These are phyloP conservation scores for Phytomonas francai DNA, from an alignment of 208 protist species.

Conservation along the genomic window DNA sequence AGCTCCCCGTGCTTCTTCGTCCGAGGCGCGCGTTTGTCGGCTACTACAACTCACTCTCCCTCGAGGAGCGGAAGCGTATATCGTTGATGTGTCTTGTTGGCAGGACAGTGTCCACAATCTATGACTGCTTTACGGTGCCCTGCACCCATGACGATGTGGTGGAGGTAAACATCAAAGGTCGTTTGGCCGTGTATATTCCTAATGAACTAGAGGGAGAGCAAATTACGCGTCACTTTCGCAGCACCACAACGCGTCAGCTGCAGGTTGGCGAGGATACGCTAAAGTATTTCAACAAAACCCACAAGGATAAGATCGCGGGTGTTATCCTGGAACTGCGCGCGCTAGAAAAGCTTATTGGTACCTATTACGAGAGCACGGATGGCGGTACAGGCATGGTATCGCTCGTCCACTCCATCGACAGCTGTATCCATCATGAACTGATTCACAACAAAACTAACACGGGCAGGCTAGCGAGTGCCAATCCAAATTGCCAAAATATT, in stretches of 20 bases:
- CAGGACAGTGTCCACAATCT: slow-evolving; percentile 45
- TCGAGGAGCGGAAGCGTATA: slow-evolving; percentile 59
- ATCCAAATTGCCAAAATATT: slow-evolving; percentile 92
- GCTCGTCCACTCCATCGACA: slow-evolving; percentile 81
- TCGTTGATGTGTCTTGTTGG: slow-evolving; percentile 77
- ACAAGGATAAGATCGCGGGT: slow-evolving; percentile 63
- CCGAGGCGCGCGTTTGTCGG: slow-evolving; percentile 74
- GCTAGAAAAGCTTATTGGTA: slow-evolving; percentile 87
- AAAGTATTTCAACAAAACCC: slow-evolving; percentile 79
- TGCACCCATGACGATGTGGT: slow-evolving; percentile 77
- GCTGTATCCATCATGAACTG: slow-evolving; percentile 91
- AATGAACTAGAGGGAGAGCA: slow-evolving; percentile 81
- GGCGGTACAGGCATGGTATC: slow-evolving; percentile 89
- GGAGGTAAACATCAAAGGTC: slow-evolving; percentile 64
- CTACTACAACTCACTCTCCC: slow-evolving; percentile 73
- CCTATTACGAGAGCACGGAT: slow-evolving; percentile 88
- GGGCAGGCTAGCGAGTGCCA: slow-evolving; percentile 76
- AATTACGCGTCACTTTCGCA: slow-evolving; percentile 78
- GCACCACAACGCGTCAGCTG: slow-evolving; percentile 68
- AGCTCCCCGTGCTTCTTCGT: slow-evolving; percentile 73
- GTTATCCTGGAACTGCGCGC: slow-evolving; percentile 81
- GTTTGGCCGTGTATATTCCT: slow-evolving; percentile 54
- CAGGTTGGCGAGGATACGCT: slow-evolving; percentile 85
- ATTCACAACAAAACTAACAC: slow-evolving; percentile 91
- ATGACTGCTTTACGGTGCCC: slow-evolving; percentile 78